These are phyloP conservation scores for Russula olivacea DNA, from an alignment of 768 basidiomycete species.

Conservation along the genomic window DNA sequence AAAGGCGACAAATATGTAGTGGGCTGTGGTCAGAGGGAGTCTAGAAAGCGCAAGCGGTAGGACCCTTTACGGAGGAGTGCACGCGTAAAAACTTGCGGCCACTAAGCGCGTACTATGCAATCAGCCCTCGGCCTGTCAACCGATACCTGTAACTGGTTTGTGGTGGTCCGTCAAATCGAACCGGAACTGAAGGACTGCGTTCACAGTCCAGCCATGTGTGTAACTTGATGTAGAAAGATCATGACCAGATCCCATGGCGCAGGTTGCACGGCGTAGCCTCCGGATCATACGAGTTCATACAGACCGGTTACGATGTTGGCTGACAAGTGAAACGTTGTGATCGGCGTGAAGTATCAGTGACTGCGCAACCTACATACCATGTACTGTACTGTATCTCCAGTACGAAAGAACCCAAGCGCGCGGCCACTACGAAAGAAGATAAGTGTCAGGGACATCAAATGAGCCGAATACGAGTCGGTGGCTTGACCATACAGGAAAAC, in stretches of 20 bases:
- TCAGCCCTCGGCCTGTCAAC: background rate
- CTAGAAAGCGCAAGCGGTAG: background rate
- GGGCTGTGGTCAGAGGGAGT: background rate
- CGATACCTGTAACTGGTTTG: background rate
- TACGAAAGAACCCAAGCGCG: background rate
- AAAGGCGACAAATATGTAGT: background rate
- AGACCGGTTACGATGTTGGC: background rate
- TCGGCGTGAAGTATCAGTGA: background rate
- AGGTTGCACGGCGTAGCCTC: background rate
- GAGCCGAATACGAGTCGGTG: background rate
- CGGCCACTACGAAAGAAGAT: background rate
- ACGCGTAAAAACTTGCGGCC: background rate
- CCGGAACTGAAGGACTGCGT: background rate
- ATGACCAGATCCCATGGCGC: background rate
- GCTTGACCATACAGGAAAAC: background rate
- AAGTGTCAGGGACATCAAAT: background rate
- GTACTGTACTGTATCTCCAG: too few relatives aligned
- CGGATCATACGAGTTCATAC: background rate
- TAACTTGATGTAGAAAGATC: background rate
- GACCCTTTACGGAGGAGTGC: too few relatives aligned
- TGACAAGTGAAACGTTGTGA: conserved; percentile 7
- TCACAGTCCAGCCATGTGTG: background rate
- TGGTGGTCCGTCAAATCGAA: background rate
- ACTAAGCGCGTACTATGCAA: background rate
- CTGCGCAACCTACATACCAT: background rate